A percentile compares a stretch with the other conserved stretches of the same genome.
Evolutionary conservation across 768 basidiomycete species (phyloP).

Genomic region (Mycena olivaceomarginata): DNA sequence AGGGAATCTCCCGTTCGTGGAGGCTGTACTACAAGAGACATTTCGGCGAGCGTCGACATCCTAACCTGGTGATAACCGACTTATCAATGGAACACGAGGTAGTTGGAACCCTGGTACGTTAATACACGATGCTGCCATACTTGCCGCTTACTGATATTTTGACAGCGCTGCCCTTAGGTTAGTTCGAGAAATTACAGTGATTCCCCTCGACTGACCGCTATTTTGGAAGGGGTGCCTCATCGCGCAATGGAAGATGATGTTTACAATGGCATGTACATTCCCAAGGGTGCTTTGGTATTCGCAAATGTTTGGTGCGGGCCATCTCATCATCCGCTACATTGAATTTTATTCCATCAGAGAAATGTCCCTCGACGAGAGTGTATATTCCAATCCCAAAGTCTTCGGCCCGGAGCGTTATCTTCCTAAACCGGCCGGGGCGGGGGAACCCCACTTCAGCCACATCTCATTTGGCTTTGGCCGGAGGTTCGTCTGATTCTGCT

Average conservation of each 20-base stretch:
- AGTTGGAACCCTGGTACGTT: no score
- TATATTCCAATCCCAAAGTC: conserved; percentile 47
- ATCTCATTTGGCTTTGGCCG: conserved; percentile 33
- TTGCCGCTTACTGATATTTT: no score
- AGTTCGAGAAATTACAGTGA: not conserved
- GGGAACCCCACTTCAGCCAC: conserved; percentile 25
- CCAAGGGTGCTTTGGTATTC: conserved; percentile 36
- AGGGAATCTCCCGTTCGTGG: conserved; percentile 46
- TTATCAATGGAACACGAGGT: no score
- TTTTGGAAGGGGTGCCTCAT: conserved; percentile 52
- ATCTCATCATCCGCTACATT: not conserved
- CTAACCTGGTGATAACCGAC: not conserved
- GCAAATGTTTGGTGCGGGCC: conserved; percentile 43
- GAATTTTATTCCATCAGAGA: conserved; percentile 37
- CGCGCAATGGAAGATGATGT: conserved; percentile 54
- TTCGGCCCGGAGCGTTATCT: conserved; percentile 54
- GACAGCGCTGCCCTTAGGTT: not conserved
- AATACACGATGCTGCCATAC: no score
- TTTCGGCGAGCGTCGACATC: not conserved
- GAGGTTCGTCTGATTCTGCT: conserved; percentile 2
- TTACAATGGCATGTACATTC: conserved; percentile 60
- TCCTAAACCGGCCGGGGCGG: conserved; percentile 5
- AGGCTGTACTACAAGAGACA: conserved; percentile 18
- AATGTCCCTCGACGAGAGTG: conserved; percentile 38
- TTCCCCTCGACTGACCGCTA: not conserved